phyloP scores from a whole-genome alignment of 441 rosid genomes.

The Pelargonium cotyledonis region DNA sequence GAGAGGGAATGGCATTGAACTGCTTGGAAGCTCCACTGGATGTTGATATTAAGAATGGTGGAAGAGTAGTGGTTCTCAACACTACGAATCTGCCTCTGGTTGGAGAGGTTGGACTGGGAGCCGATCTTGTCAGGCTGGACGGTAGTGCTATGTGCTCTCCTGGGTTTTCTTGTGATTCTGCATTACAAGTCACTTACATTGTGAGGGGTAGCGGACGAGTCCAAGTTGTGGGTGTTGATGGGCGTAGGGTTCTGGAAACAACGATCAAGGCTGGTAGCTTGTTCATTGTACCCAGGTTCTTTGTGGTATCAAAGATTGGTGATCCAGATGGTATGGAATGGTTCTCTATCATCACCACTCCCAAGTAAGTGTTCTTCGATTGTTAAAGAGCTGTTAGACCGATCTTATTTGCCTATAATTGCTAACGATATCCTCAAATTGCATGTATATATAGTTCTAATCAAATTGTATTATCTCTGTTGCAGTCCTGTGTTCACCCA shows the following conservation, averaged over 20 bases:
- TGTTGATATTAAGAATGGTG: slow-evolving; percentile 63
- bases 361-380: slow-evolving; percentile 41
- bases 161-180: slow-evolving; percentile 86
- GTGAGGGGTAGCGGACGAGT: slow-evolving; percentile 71
- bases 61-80: slow-evolving; percentile 74
- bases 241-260: slow-evolving; percentile 60
- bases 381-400: too few relatives aligned
- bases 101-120: slow-evolving; percentile 75
- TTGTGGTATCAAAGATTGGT: slow-evolving; percentile 64
- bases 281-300: slow-evolving; percentile 87
- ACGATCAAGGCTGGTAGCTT: slow-evolving; percentile 58
- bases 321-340: slow-evolving; percentile 68
- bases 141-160: slow-evolving; percentile 86
- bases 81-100: slow-evolving; percentile 75
- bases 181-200: slow-evolving; percentile 78
- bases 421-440: too few relatives aligned
- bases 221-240: slow-evolving; percentile 69
- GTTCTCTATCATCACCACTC: slow-evolving; percentile 86
- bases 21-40: slow-evolving; percentile 79
- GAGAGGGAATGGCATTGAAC: slow-evolving; percentile 57
- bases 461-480: background rate
- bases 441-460: too few relatives aligned
- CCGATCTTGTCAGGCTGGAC: slow-evolving; percentile 73
- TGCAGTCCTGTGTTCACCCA: slow-evolving; percentile 84
- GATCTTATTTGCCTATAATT: too few relatives aligned